Conservation (phyloP, 805 yeast species). For the Metschnikowia aberdeeniae region DNA sequence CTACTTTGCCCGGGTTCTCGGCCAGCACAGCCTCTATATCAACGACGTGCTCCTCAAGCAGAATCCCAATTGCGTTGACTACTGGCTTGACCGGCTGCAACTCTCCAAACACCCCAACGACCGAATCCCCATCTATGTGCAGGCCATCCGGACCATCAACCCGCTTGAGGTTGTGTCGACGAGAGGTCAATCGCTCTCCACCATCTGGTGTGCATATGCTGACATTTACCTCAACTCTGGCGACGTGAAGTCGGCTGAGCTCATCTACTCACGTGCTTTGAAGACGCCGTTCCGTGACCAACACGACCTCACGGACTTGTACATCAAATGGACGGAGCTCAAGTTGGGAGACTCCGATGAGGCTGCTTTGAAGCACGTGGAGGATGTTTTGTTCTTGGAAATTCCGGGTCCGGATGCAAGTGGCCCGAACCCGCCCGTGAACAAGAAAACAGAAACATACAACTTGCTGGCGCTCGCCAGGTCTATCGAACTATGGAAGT, state of each 20-base stretch:
- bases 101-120: constrained; percentile 36
- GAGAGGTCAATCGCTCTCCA: constrained; percentile 38
- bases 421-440: not conserved
- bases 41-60: constrained; percentile 67
- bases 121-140: constrained; percentile 50
- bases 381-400: constrained; percentile 24
- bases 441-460: not conserved
- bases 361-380: constrained; percentile 32
- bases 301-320: constrained; percentile 64
- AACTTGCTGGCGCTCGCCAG: constrained; percentile 38
- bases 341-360: constrained; percentile 49
- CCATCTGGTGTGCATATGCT: constrained; percentile 72
- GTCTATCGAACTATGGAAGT: constrained; percentile 65
- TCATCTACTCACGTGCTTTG: constrained; percentile 58
- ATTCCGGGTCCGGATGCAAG: not conserved
- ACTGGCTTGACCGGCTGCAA: constrained; percentile 64
- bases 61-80: constrained; percentile 54
- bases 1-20: constrained; percentile 32
- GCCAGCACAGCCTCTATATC: constrained; percentile 18
- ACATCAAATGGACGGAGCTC: constrained; percentile 73
- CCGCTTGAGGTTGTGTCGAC: constrained; percentile 42
- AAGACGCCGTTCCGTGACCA: constrained; percentile 63
- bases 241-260: constrained; percentile 57
- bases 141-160: constrained; percentile 63
- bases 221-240: constrained; percentile 51